A percentile compares a stretch with the other conserved stretches of the same genome.
These are phyloP conservation scores for Acanthamoeba triangularis DNA, from an alignment of 208 protist species.

Conservation along the genomic window DNA sequence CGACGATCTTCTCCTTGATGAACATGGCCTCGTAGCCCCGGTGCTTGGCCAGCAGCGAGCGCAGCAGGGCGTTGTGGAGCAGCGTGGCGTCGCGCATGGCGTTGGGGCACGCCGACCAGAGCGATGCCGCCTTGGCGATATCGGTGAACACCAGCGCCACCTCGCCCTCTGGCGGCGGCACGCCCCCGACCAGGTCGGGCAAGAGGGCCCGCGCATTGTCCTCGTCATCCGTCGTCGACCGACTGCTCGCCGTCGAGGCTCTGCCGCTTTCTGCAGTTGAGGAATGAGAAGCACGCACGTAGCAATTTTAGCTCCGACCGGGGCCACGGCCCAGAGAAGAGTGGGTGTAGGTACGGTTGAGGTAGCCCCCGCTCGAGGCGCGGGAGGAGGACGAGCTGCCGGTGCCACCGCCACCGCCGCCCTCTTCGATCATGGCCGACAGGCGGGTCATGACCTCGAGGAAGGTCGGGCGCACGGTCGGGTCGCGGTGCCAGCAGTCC, in stretches of 20 bases:
- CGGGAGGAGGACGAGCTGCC: background rate
- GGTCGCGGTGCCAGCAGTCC: constrained; percentile 1
- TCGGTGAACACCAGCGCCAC: constrained; percentile 69
- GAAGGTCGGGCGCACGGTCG: constrained; percentile 66
- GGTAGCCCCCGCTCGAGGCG: background rate
- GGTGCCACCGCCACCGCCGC: background rate
- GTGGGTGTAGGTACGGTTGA: background rate
- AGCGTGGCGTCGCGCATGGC: constrained; percentile 72
- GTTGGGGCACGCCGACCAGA: constrained; percentile 45
- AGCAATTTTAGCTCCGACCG: no score
- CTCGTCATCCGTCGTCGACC: background rate
- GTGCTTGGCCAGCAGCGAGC: constrained; percentile 15
- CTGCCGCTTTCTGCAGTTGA: background rate
- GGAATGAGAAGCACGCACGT: background rate
- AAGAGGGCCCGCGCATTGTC: background rate
- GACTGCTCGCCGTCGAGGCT: background rate
- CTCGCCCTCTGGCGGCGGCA: constrained; percentile 7
- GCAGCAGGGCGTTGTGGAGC: constrained; percentile 24
- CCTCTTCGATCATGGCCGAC: background rate
- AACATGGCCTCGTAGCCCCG: constrained; percentile 37
- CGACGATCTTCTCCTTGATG: background rate
- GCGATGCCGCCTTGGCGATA: background rate
- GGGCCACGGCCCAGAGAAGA: background rate
- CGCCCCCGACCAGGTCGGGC: background rate
- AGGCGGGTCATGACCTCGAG: constrained; percentile 66